A percentile compares a stretch with the other conserved stretches of the same genome.
phyloP scores from a whole-genome alignment of 768 basidiomycete species.

The Tricholoma furcatifolium region DNA sequence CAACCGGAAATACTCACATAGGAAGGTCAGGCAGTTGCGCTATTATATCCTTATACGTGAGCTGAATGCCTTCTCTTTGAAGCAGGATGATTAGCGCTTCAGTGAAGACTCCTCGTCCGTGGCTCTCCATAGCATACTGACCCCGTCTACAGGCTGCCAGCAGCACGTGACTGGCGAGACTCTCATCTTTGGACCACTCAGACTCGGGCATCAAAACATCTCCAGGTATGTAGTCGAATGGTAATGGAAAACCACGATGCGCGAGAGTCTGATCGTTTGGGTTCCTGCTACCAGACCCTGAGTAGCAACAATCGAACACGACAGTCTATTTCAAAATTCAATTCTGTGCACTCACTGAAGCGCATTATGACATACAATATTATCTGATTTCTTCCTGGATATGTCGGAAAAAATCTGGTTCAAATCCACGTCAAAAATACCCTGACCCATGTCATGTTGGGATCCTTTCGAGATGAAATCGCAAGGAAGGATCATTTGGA shows the following conservation, averaged over 20 bases:
- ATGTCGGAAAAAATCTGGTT: neutral
- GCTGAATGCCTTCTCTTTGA: neutral
- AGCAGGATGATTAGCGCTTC: too few relatives aligned
- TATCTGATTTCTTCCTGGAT: conserved; percentile 2
- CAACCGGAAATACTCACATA: too few relatives aligned
- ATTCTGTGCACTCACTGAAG: too few relatives aligned
- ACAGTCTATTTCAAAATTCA: neutral
- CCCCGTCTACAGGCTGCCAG: conserved; percentile 11
- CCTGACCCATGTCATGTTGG: neutral
- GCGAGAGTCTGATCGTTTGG: neutral
- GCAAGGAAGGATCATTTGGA: too few relatives aligned
- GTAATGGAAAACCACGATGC: neutral
- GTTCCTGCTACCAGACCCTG: neutral
- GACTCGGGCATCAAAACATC: neutral
- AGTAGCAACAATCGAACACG: conserved; percentile 9
- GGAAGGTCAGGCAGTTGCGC: too few relatives aligned
- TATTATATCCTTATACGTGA: too few relatives aligned
- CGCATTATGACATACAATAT: conserved; percentile 11
- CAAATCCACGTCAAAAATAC: conserved; percentile 5
- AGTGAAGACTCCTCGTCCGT: too few relatives aligned
- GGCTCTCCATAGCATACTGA: conserved; percentile 1
- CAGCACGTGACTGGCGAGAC: conserved; percentile 2
- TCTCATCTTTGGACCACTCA: too few relatives aligned
- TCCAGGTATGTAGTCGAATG: neutral
- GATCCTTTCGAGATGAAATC: neutral